Percentiles rank a stretch among this genome's conserved stretches.
Conservation (phyloP, 1,139 yeast genomes). For the Hyphopichia fennica region DNA sequence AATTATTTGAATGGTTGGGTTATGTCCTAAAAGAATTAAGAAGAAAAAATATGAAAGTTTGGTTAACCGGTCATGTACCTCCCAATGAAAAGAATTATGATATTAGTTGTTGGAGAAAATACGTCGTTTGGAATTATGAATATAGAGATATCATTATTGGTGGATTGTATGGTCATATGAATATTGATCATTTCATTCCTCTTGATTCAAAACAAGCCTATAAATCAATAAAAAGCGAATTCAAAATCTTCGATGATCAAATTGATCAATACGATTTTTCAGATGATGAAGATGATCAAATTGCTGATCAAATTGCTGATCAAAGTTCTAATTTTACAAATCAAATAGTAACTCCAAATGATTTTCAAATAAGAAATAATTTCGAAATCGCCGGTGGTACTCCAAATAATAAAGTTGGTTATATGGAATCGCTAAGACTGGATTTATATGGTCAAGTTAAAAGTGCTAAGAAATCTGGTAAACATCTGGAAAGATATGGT, state of each 20-base stretch:
- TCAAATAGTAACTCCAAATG: background rate
- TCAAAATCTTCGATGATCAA: background rate
- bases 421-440: conserved; percentile 58
- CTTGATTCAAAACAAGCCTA: conserved; percentile 71
- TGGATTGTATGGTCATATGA: conserved; percentile 86
- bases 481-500: conserved; percentile 57
- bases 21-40: conserved; percentile 71
- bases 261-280: background rate
- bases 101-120: conserved; percentile 67
- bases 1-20: conserved; percentile 76
- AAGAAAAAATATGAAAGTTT: conserved; percentile 74
- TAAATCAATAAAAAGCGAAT: conserved; percentile 39
- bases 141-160: conserved; percentile 82
- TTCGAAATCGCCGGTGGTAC: conserved; percentile 50
- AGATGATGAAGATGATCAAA: conserved; percentile 10
- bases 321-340: background rate
- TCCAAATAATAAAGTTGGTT: conserved; percentile 62
- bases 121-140: conserved; percentile 75
- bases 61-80: conserved; percentile 89
- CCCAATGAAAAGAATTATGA: conserved; percentile 80
- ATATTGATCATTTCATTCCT: conserved; percentile 80
- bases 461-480: conserved; percentile 45
- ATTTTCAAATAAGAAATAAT: conserved; percentile 20
- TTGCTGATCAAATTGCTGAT: background rate
- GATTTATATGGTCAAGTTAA: conserved; percentile 49